Evolutionary conservation across 139 green algal genomes (phyloP), one percentile per base, ranked within the genome.

Genomic region (Picochlorum sp.): DNA sequence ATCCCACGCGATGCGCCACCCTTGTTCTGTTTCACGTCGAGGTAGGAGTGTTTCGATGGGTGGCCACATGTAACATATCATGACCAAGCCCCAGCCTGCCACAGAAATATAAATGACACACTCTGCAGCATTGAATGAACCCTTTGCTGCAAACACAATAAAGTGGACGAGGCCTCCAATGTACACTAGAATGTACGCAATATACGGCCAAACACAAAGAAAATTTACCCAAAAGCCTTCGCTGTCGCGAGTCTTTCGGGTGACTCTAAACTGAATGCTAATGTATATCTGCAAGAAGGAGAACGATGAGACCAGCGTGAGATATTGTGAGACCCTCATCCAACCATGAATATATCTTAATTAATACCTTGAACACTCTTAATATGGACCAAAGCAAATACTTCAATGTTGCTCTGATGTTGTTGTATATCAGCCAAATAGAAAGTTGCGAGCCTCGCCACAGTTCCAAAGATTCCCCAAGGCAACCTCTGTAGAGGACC

Each of bases 1-100:
- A 54, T 54, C 16, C n/a, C 16, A 26, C 11, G 18, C n/a, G 1
- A 21, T 54, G 11, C 47, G 47, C n/a, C 47, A 21, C 15, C 16
- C 47, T 21, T 54, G 1, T 21, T 21, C n/a, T 54, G 18, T 20
- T 26, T 26, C 16, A 21, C 18, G 47, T 26, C 64, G 32, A 37
- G 68, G 68, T 7, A 74, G 2, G 23, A 74, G 26, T 10, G 64
- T 67, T 20, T 24, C 45, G n/a, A 75, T 30, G 38, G 68, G 62
- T 2, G 68, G 68, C 64, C 64, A 74, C 49, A 74, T 30, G 57
- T 62, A 74, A 18, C 74, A 30, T 7, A 47, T 16, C 14, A 74
- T 30, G 13, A 74, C 49, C 26, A 49, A 13, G 4, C 62, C 68
- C 68, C 68, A 74, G 18, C 16, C 20, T 8, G 74, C n/a, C 24